A percentile compares a stretch with the other conserved stretches of the same genome.
Evolutionary conservation across 108 stramenopile genomes (phyloP).

Genomic region (Parietichytrium sp.): DNA sequence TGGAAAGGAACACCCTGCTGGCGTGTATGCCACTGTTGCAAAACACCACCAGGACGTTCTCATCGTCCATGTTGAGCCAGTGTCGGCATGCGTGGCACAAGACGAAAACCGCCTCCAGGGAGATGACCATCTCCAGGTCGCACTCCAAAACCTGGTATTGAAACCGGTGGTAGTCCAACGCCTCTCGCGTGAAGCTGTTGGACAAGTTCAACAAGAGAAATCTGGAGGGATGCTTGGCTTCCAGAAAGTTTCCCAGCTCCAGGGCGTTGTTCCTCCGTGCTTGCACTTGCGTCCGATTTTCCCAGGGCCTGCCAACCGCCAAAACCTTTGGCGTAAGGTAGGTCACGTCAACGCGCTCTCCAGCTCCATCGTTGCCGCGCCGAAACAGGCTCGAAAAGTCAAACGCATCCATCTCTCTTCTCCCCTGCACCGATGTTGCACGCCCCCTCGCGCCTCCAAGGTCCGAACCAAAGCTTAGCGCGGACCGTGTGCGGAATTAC

Average conservation of each 20-base stretch:
- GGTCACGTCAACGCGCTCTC: too few relatives aligned
- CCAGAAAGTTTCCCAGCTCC: neutral
- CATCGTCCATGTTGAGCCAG: neutral
- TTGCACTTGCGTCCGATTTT: conserved; percentile 6
- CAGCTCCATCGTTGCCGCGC: too few relatives aligned
- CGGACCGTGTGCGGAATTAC: too few relatives aligned
- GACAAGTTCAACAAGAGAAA: conserved; percentile 10
- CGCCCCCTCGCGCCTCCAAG: too few relatives aligned
- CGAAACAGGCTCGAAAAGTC: too few relatives aligned
- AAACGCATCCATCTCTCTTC: too few relatives aligned
- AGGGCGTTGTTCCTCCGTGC: neutral
- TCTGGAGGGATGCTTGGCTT: neutral
- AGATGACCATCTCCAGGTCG: neutral
- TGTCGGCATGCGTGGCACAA: conserved; percentile 6
- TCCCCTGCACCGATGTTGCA: too few relatives aligned
- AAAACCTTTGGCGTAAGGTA: neutral
- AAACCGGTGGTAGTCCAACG: conserved; percentile 17
- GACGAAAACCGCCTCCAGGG: neutral
- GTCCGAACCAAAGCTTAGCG: too few relatives aligned
- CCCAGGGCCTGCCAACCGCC: conserved; percentile 13
- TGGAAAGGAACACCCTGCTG: neutral
- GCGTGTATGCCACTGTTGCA: conserved; percentile 9
- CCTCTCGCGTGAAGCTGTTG: neutral
- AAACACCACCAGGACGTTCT: neutral
- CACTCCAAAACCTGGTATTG: conserved; percentile 31